Evolutionary conservation across 306 rosid species (phyloP).

Genomic region (Trifolium dubium): DNA sequence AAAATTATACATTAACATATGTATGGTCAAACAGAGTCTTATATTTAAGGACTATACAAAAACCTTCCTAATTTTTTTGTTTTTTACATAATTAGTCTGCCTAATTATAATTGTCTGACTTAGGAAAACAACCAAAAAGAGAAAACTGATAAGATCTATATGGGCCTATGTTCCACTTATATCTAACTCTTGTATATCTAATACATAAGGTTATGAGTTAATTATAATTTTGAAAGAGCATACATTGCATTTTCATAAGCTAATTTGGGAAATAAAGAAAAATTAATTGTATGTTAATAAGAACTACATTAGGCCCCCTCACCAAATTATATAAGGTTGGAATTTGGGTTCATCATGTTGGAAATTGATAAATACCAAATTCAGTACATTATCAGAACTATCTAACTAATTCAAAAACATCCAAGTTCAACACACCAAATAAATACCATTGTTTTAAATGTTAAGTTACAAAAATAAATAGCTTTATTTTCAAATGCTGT

Average conservation of each 20-base stretch:
- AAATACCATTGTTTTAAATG: too few relatives aligned
- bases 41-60: too few relatives aligned
- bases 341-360: background rate
- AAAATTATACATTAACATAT: too few relatives aligned
- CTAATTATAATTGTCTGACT: background rate
- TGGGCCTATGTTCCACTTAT: background rate
- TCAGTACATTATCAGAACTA: background rate
- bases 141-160: background rate
- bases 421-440: background rate
- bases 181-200: background rate
- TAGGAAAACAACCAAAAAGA: background rate
- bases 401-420: background rate
- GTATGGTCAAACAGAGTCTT: too few relatives aligned
- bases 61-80: too few relatives aligned
- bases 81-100: background rate
- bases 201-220: background rate
- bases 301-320: constrained; percentile 11
- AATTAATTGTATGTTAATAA: background rate
- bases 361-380: constrained; percentile 8
- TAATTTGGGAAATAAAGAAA: background rate
- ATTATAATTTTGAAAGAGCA: background rate
- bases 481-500: too few relatives aligned
- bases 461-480: too few relatives aligned
- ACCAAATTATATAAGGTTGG: background rate
- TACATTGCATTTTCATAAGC: background rate